A percentile compares a stretch with the other conserved stretches of the same genome.
phyloP scores from a whole-genome alignment of 192 early-diverging fungal species.

The Neocallimastix lanati region DNA sequence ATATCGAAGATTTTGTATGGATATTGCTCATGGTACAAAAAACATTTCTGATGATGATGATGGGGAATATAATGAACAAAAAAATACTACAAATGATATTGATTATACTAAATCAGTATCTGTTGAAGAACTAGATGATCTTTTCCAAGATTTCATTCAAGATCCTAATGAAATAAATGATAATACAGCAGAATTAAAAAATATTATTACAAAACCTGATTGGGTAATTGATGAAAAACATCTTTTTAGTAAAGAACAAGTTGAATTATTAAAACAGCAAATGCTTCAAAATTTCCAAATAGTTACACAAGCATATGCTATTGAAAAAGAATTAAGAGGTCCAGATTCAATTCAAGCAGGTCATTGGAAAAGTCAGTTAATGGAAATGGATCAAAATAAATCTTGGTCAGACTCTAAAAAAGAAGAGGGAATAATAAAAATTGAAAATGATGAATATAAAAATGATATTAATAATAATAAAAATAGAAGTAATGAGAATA shows the following conservation, averaged over 20 bases:
- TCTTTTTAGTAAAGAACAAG: conserved; percentile 20
- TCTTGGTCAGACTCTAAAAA: background rate
- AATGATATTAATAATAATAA: no score
- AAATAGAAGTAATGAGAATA: no score
- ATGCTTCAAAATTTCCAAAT: conserved; percentile 26
- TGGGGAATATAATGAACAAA: background rate
- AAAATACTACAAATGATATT: background rate
- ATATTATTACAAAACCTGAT: background rate
- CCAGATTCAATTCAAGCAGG: conserved; percentile 9
- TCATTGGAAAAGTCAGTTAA: conserved; percentile 26
- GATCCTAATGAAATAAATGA: background rate
- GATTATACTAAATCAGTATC: background rate
- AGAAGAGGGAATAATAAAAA: background rate
- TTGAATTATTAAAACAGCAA: conserved; percentile 22
- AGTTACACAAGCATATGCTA: conserved; percentile 20
- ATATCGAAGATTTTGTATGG: background rate
- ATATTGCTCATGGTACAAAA: background rate
- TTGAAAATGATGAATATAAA: no score
- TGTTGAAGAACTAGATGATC: background rate
- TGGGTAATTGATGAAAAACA: background rate
- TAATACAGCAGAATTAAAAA: background rate
- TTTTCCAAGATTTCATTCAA: background rate
- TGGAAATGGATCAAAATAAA: background rate
- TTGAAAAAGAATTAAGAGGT: conserved; percentile 14
- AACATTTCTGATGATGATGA: background rate